A percentile compares a stretch with the other conserved stretches of the same genome.
Evolutionary conservation across 2,329 filamentous ascomycete species (phyloP).

Genomic region (Cryphonectria radicalis): DNA sequence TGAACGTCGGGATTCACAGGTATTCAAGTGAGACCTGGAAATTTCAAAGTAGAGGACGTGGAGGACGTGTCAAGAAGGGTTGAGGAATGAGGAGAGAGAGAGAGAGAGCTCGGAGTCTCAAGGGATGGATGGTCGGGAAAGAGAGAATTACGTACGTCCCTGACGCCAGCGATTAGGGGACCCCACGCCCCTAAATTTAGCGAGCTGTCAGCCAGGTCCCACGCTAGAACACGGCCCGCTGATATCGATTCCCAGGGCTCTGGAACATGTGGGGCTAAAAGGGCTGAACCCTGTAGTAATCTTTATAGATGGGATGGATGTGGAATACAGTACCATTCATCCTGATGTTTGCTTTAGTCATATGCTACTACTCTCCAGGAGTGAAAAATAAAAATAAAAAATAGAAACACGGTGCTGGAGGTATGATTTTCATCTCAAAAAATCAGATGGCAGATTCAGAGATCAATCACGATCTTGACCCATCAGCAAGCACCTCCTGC

Average conservation of each 20-base stretch:
- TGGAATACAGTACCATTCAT: not conserved
- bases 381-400: not conserved
- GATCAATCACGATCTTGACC: too few species aligned
- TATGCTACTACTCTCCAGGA: too few species aligned
- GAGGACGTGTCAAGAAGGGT: slow-evolving; percentile 3
- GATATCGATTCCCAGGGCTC: not conserved
- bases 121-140: not conserved
- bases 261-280: not conserved
- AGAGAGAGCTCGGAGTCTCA: not conserved
- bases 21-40: not conserved
- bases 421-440: not conserved
- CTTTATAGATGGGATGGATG: not conserved
- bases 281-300: not conserved
- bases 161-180: not conserved
- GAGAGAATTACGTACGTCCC: not conserved
- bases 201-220: slow-evolving; percentile 10
- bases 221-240: not conserved
- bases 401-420: not conserved
- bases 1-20: not conserved
- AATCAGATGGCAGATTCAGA: not conserved
- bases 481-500: too few species aligned
- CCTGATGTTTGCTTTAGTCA: not conserved
- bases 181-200: slow-evolving; percentile 12
- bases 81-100: not conserved
- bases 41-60: not conserved